phyloP scores from a whole-genome alignment of 2,329 filamentous ascomycete genomes.

The Neofusicoccum kwambonambiense region DNA sequence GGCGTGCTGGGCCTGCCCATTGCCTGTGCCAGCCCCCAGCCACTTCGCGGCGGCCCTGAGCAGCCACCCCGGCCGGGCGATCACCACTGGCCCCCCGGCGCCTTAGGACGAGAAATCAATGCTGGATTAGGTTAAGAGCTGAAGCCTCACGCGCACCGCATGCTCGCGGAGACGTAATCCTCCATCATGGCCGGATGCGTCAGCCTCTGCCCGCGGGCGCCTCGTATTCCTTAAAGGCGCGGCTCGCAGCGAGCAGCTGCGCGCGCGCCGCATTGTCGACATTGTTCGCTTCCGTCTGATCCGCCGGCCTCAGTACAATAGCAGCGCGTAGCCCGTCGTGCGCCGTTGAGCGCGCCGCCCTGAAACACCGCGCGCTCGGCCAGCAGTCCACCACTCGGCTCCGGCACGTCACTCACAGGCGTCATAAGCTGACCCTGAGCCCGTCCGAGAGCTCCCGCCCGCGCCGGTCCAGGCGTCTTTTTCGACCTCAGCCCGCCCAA shows the following conservation, averaged over 20 bases:
- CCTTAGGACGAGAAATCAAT: background rate
- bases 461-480: background rate
- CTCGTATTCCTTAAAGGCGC: slow-evolving; percentile 14
- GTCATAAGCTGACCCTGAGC: slow-evolving; percentile 14
- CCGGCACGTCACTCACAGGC: background rate
- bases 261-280: background rate
- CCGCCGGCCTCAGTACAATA: background rate
- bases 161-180: slow-evolving; percentile 17
- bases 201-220: background rate
- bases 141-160: slow-evolving; percentile 15
- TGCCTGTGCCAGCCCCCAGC: background rate
- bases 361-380: slow-evolving; percentile 7
- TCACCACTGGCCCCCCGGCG: background rate
- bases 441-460: background rate
- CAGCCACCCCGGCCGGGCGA: slow-evolving; percentile 8
- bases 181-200: slow-evolving; percentile 17
- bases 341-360: slow-evolving; percentile 4
- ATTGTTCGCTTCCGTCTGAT: slow-evolving; percentile 9
- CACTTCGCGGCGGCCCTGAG: slow-evolving; percentile 2
- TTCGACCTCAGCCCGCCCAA: background rate
- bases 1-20: no score
- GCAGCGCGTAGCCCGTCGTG: background rate
- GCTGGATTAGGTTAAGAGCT: slow-evolving; percentile 7
- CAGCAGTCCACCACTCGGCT: slow-evolving; percentile 6
- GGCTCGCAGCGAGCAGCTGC: background rate